Percentiles rank a stretch among this genome's conserved stretches.
Evolutionary conservation across 768 basidiomycete genomes (phyloP).

Genomic region (Russula sp.): DNA sequence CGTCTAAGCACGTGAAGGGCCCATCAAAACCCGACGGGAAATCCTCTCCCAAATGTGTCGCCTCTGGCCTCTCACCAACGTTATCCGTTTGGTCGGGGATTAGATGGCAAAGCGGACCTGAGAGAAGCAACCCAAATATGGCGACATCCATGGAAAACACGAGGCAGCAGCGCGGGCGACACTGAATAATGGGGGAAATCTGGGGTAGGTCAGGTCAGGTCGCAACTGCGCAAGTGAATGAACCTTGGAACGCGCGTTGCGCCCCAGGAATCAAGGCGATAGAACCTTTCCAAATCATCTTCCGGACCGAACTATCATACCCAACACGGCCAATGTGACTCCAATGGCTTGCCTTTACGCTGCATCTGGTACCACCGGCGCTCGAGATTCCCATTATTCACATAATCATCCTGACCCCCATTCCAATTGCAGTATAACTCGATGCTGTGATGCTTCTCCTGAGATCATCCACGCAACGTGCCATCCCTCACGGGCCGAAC

Average conservation of each 20-base stretch:
- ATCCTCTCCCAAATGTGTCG: background rate
- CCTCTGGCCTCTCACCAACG: background rate
- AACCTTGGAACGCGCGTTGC: background rate
- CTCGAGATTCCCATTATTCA: background rate
- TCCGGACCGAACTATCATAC: background rate
- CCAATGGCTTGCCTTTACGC: background rate
- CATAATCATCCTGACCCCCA: background rate
- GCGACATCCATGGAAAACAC: background rate
- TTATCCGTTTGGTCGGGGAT: background rate
- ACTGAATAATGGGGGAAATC: background rate
- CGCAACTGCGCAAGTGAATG: background rate
- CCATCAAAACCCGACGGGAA: slow-evolving; percentile 6
- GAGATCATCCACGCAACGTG: background rate
- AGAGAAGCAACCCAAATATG: background rate
- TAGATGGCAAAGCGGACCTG: background rate
- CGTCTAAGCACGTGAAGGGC: background rate
- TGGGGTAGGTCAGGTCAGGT: background rate
- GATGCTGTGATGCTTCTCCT: background rate
- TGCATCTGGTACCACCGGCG: background rate
- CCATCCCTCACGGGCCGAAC: background rate
- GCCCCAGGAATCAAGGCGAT: background rate
- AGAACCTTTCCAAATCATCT: background rate
- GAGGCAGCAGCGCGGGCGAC: background rate
- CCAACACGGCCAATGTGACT: background rate
- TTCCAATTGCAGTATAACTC: background rate